phyloP scores from a whole-genome alignment of 2,329 filamentous ascomycete species.

The Rutstroemia sydowiana region DNA sequence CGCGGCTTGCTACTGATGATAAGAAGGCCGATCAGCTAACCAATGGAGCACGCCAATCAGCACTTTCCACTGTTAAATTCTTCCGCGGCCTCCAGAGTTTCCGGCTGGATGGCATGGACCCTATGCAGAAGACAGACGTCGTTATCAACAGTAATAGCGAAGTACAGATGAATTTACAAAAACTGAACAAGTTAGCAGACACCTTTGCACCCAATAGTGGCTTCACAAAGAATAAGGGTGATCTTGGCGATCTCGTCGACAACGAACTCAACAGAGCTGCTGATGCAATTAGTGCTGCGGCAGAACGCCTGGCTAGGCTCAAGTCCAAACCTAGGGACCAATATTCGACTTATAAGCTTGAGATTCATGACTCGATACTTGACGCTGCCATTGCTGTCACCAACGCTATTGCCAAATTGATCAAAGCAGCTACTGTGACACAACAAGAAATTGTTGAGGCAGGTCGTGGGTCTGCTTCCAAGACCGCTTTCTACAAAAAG shows the following conservation, averaged over 20 bases:
- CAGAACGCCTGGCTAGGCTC: slow-evolving; percentile 80
- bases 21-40: slow-evolving; percentile 86
- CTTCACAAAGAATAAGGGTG: slow-evolving; percentile 68
- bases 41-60: slow-evolving; percentile 74
- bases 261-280: slow-evolving; percentile 87
- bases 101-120: slow-evolving; percentile 82
- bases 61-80: slow-evolving; percentile 83
- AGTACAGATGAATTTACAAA: slow-evolving; percentile 88
- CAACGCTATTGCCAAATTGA: slow-evolving; percentile 85
- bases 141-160: slow-evolving; percentile 98
- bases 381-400: slow-evolving; percentile 91
- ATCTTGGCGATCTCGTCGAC: slow-evolving; percentile 89
- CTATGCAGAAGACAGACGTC: slow-evolving; percentile 88
- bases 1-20: slow-evolving; percentile 86
- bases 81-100: slow-evolving; percentile 93
- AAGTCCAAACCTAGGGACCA: slow-evolving; percentile 95
- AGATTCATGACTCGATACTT: slow-evolving; percentile 90
- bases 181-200: slow-evolving; percentile 87
- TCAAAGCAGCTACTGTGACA: slow-evolving; percentile 86
- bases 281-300: slow-evolving; percentile 88
- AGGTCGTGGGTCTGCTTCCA: slow-evolving; percentile 77
- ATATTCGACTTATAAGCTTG: slow-evolving; percentile 92
- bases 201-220: slow-evolving; percentile 80
- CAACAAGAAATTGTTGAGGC: slow-evolving; percentile 96
- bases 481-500: slow-evolving; percentile 98